Conservation (phyloP, 768 basidiomycete genomes). For the Boletales sp. region DNA sequence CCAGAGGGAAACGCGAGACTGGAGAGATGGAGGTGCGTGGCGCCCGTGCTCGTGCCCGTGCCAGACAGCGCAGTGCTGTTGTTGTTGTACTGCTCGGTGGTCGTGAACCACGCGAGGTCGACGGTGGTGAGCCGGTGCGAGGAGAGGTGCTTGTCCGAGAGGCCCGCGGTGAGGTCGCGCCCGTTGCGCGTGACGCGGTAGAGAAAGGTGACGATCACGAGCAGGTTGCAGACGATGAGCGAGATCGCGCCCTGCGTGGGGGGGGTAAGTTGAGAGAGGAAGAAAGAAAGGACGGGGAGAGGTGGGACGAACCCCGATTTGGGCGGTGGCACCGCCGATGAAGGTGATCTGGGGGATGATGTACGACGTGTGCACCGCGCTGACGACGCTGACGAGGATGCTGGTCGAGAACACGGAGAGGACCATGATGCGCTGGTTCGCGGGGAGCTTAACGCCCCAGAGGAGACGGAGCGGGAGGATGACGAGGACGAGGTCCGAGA, state of each 20-base stretch:
- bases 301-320: slow-evolving; percentile 39
- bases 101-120: slow-evolving; percentile 12
- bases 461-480: slow-evolving; percentile 44
- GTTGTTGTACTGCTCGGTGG: not conserved
- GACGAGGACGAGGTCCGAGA: slow-evolving; percentile 46
- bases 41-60: not conserved
- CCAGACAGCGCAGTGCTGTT: no score
- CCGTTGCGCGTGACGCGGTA: slow-evolving; percentile 19
- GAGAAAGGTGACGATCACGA: slow-evolving; percentile 36
- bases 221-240: slow-evolving; percentile 41
- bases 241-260: slow-evolving; percentile 31
- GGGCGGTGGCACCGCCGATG: slow-evolving; percentile 25
- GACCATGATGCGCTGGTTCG: slow-evolving; percentile 40
- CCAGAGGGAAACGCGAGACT: not conserved
- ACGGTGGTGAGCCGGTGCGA: slow-evolving; percentile 24
- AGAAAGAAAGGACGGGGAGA: not conserved
- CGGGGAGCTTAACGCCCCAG: slow-evolving; percentile 38
- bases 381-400: slow-evolving; percentile 44
- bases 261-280: not conserved
- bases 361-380: slow-evolving; percentile 39
- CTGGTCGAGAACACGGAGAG: slow-evolving; percentile 49
- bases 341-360: slow-evolving; percentile 32
- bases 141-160: slow-evolving; percentile 1
- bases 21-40: not conserved
- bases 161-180: slow-evolving; percentile 8